These are phyloP conservation scores for Aphanomyces astaci DNA, from an alignment of 352 stramenopile genomes.

Conservation along the genomic window DNA sequence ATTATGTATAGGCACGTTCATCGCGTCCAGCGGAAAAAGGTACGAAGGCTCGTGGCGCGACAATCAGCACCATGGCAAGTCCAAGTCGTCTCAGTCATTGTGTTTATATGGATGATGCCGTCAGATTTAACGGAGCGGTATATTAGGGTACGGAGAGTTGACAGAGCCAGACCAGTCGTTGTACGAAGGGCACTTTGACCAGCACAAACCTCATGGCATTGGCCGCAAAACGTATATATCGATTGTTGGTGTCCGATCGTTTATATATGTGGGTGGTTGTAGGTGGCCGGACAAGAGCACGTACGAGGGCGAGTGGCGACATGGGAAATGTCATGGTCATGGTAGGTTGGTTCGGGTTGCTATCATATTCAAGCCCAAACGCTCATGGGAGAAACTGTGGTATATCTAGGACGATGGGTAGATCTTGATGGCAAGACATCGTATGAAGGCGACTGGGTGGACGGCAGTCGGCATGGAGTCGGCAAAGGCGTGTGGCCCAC, in stretches of 20 bases:
- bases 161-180: neutral
- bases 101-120: neutral
- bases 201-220: constrained; percentile 36
- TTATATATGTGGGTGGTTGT: no score
- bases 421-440: constrained; percentile 17
- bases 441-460: constrained; percentile 41
- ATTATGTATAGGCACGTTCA: constrained; percentile 20
- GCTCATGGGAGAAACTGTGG: neutral
- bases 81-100: neutral
- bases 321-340: constrained; percentile 22
- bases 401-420: neutral
- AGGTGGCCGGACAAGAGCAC: constrained; percentile 4
- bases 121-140: no score
- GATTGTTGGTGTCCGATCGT: neutral
- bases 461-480: constrained; percentile 23
- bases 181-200: constrained; percentile 39
- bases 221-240: constrained; percentile 26
- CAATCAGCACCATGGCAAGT: constrained; percentile 32
- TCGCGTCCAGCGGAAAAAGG: constrained; percentile 34
- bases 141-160: neutral
- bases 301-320: constrained; percentile 27
- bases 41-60: constrained; percentile 50
- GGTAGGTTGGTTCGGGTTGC: no score
- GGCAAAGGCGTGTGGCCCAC: constrained; percentile 38
- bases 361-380: no score